Base-by-base conservation (phyloP, 2,329 filamentous ascomycete species). In the Diaporthe sp. region DNA sequence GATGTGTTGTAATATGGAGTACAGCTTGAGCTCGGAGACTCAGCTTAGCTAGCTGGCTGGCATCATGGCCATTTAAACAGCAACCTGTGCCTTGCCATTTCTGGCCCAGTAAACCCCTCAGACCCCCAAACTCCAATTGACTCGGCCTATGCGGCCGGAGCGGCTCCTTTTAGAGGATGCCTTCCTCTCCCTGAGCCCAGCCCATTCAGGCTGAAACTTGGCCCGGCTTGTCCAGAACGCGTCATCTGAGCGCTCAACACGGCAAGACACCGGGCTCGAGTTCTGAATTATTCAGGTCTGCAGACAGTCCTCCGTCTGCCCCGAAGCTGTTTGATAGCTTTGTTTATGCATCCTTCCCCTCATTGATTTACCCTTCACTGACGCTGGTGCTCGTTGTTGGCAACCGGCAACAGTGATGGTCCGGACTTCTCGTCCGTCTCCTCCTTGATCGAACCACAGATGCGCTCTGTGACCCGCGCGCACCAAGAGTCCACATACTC, bases 391-490 rank as follows among this genome's bases (percentile, higher is more conserved):
- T 50, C 55, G 19, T 50, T n/a, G 68, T 70, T 47, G 22, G 70
- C 25, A 6, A 75, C 35, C 10, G 74, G 80, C 71, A 81, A 78
- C 61, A 82, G 69, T 9, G 82, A 73, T 13, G 82, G 78, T n/a
- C 75, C 78, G 19, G 79, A 78, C 76, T 82, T 82, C 73, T 82
- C 81, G 30, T 81, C 81, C 19, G 77, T 76, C 53, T 79, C 74
- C 63, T 81, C 76, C 77, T 80, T 82, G 42, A 81, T 76, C 30
- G 79, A 80, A 37, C 75, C 76, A 51, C 82, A 81, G 25, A 83
- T 77, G 76, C 80, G 73, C 68, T 75, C 74, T 35, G 74, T 75
- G 59, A 74, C 39, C 13, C 69, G 59, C 5, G 74, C 74, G 30
- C 74, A 75, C 69, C 68, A 74, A 15, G 74, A 51, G 32, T 75